Base-by-base conservation (phyloP, 2,329 filamentous ascomycete species). In the Zopfia rhizophila region DNA sequence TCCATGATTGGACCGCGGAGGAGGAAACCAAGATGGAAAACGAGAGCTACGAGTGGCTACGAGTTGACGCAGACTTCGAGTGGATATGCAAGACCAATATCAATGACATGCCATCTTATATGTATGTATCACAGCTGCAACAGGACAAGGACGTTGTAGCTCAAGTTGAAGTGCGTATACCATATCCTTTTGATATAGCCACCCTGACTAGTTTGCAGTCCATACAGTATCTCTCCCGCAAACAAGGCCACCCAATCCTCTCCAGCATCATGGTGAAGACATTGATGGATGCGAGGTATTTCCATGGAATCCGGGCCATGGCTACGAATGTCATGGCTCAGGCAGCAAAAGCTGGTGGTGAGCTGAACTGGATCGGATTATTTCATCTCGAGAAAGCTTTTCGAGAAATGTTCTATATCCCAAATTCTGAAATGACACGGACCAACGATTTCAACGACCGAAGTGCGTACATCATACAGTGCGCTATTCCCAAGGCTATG, bases 41-140 rank as follows among this genome's bases (percentile, higher is more conserved):
- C 55, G 94, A 99, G 68, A 96, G 91, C 0, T 99, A 97, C 64
- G 94, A 99, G 69, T 99, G 95, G 94, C 96, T 99, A 59, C 88
- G 94, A 14, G 89, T 97, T 75, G 94, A 99, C 70, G 92, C 93
- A 12, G 95, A 99, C 72, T 97, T 97, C 58, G 94, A 99, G 70
- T 99, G 94, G 94, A 87, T 97, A 46, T 94, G 89, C 72, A 87
- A 87, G 57, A 89, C 96, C 72, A 58, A 65, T 38, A 86, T 88
- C 50, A 76, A 88, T 36, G 87, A 87, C 53, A 91, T 97, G 81
- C 91, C 91, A 32, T 85, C 90, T 4, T 97, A 97, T 78, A 99
- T 99, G 95, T 97, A 94, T 68, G 85, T 96, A 47, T 97, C 94
- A 16, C 94, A 99, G 70, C 79, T 99, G 52, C 94, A 99, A 69